These are phyloP conservation scores for Orobanche coerulescens DNA, from an alignment of 257 asterid species.

Conservation along the genomic window DNA sequence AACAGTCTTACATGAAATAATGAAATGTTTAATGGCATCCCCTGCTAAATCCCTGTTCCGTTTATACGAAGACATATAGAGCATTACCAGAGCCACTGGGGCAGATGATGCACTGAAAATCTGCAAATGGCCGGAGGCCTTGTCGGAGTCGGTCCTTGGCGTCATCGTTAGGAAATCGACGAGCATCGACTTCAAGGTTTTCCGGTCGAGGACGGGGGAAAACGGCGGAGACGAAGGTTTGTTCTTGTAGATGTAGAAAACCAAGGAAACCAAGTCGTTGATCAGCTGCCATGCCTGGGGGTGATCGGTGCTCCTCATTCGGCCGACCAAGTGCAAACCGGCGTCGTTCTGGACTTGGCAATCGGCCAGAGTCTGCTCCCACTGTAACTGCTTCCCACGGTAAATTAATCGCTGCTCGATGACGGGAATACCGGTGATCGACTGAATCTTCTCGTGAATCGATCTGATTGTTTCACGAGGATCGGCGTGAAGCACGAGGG, in stretches of 20 bases:
- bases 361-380: conserved; percentile 51
- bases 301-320: conserved; percentile 72
- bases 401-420: conserved; percentile 66
- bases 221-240: conserved; percentile 8
- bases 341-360: conserved; percentile 62
- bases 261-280: conserved; percentile 40
- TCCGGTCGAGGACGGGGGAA: not conserved
- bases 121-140: conserved; percentile 42
- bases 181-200: conserved; percentile 34
- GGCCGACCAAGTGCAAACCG: conserved; percentile 50
- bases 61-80: conserved; percentile 46
- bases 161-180: conserved; percentile 35
- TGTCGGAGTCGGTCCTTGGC: conserved; percentile 21
- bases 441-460: conserved; percentile 46
- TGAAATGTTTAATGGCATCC: conserved; percentile 52
- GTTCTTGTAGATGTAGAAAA: conserved; percentile 37
- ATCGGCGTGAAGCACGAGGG: conserved; percentile 54
- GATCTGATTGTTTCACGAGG: conserved; percentile 46
- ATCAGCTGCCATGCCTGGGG: conserved; percentile 80
- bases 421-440: conserved; percentile 50
- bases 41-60: conserved; percentile 40
- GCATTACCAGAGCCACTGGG: conserved; percentile 68
- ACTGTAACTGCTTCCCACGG: conserved; percentile 69
- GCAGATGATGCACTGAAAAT: conserved; percentile 56
- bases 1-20: conserved; percentile 32